Conservation (phyloP, 441 rosid species). For the Isatis lusitanica region DNA sequence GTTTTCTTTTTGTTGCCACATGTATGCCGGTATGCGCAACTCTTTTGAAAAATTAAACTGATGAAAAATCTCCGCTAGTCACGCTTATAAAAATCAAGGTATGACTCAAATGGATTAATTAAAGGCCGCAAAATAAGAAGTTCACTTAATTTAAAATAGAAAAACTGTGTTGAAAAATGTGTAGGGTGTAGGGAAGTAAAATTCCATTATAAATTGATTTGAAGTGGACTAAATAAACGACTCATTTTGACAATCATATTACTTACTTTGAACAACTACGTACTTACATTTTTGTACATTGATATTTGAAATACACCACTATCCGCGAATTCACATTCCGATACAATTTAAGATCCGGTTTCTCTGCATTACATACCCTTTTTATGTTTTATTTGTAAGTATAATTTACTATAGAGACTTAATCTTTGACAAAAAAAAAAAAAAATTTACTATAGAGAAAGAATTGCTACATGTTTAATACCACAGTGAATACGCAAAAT, state of each 20-base stretch:
- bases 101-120: conserved; percentile 21
- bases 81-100: conserved; percentile 20
- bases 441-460: background rate
- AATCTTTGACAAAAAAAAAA: no score
- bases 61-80: conserved; percentile 26
- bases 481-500: background rate
- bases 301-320: background rate
- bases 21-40: background rate
- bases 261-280: conserved; percentile 23
- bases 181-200: conserved; percentile 29
- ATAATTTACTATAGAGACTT: background rate
- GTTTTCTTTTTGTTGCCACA: background rate
- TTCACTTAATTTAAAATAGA: conserved; percentile 4
- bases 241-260: conserved; percentile 31
- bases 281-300: background rate
- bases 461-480: background rate
- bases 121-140: conserved; percentile 40
- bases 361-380: background rate
- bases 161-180: conserved; percentile 29
- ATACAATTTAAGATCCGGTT: background rate
- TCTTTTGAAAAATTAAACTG: background rate
- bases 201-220: conserved; percentile 40
- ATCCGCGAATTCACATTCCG: conserved; percentile 29
- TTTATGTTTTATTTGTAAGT: background rate
- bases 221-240: conserved; percentile 36